These are phyloP conservation scores for Suhomyces emberorum DNA, from an alignment of 805 yeast species.

Conservation along the genomic window DNA sequence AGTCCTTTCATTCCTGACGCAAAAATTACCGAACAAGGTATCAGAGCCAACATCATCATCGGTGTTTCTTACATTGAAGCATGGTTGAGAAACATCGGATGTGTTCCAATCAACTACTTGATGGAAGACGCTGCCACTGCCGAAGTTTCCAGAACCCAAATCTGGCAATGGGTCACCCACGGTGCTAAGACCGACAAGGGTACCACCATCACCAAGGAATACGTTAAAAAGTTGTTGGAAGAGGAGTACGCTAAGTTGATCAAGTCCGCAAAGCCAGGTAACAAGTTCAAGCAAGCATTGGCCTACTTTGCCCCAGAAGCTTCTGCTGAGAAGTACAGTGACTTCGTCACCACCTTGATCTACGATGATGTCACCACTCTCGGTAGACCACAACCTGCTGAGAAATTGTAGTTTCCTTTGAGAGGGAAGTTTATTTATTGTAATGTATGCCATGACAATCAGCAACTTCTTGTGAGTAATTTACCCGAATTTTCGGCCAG, in stretches of 20 bases:
- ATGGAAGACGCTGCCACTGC: slow-evolving; percentile 94
- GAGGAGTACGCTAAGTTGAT: slow-evolving; percentile 58
- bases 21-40: slow-evolving; percentile 66
- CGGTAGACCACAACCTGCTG: slow-evolving; percentile 41
- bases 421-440: slow-evolving; percentile 3
- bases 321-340: slow-evolving; percentile 67
- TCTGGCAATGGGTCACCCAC: slow-evolving; percentile 82
- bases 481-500: too few relatives aligned
- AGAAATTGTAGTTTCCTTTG: slow-evolving; percentile 31
- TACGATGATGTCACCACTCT: slow-evolving; percentile 68
- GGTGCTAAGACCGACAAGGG: slow-evolving; percentile 60
- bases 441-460: background rate
- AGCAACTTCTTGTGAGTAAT: too few relatives aligned
- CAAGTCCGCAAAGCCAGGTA: slow-evolving; percentile 49
- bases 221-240: slow-evolving; percentile 53
- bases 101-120: slow-evolving; percentile 80
- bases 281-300: slow-evolving; percentile 68
- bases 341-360: slow-evolving; percentile 71
- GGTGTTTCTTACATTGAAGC: slow-evolving; percentile 82
- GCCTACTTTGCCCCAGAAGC: slow-evolving; percentile 71
- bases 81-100: slow-evolving; percentile 80
- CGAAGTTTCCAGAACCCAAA: slow-evolving; percentile 78
- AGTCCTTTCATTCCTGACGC: slow-evolving; percentile 63
- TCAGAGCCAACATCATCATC: slow-evolving; percentile 66
- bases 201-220: slow-evolving; percentile 54